These are phyloP conservation scores for Globisporangium canariense DNA, from an alignment of 352 stramenopile species.

Conservation along the genomic window DNA sequence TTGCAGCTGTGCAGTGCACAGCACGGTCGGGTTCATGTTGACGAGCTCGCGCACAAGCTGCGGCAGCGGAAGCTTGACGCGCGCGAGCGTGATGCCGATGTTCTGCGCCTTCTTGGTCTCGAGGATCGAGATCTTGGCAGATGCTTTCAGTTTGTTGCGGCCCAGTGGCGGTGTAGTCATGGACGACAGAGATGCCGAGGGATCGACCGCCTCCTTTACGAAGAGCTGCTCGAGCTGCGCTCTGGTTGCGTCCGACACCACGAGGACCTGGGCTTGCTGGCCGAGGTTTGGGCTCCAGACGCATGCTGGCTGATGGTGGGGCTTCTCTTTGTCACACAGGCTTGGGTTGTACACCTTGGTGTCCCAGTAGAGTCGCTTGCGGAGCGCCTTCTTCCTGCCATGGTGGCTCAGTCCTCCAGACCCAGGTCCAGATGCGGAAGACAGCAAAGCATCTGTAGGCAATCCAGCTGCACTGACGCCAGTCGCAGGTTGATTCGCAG, in stretches of 20 bases:
- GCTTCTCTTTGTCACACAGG: conserved; percentile 14
- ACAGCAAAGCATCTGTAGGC: background rate
- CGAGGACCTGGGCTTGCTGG: conserved; percentile 24
- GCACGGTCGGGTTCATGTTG: conserved; percentile 55
- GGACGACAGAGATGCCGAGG: background rate
- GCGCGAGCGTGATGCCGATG: conserved; percentile 73
- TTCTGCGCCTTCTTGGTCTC: conserved; percentile 87
- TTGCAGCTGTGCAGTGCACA: conserved; percentile 66
- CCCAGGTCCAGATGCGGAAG: background rate
- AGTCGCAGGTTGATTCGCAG: background rate
- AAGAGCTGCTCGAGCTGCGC: conserved; percentile 75
- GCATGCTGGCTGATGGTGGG: conserved; percentile 32
- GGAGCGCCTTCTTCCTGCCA: conserved; percentile 12
- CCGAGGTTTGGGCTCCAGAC: conserved; percentile 46
- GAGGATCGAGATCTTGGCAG: conserved; percentile 44
- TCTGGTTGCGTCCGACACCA: conserved; percentile 57
- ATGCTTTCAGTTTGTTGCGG: background rate
- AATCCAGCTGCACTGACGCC: background rate
- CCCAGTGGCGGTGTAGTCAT: background rate
- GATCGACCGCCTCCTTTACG: conserved; percentile 24
- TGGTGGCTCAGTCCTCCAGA: background rate
- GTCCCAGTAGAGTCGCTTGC: conserved; percentile 18
- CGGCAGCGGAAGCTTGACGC: conserved; percentile 60
- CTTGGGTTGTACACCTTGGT: conserved; percentile 5
- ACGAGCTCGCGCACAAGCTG: conserved; percentile 63